Conservation (phyloP, 169 alveolate genomes). For the Cryptosporidium andersoni region DNA sequence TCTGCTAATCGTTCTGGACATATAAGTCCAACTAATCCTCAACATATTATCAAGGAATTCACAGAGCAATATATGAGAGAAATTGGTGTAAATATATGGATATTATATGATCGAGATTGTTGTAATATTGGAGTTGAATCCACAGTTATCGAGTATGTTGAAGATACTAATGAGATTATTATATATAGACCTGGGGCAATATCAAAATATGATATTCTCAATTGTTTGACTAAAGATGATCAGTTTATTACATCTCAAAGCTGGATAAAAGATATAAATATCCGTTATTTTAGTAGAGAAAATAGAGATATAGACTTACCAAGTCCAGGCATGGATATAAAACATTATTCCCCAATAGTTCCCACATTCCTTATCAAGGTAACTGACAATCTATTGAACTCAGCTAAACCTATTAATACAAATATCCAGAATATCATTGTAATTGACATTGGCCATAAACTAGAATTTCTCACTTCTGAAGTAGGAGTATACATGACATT, state of each 20-base stretch:
- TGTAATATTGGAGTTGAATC: slow-evolving; percentile 92
- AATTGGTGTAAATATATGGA: slow-evolving; percentile 78
- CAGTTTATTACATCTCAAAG: slow-evolving; percentile 76
- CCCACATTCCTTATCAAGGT: slow-evolving; percentile 11
- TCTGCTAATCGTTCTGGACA: slow-evolving; percentile 95
- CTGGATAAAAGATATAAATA: slow-evolving; percentile 70
- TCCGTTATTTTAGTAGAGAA: slow-evolving; percentile 67
- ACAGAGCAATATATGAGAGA: slow-evolving; percentile 76
- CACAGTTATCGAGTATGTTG: slow-evolving; percentile 90
- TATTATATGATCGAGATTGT: slow-evolving; percentile 91
- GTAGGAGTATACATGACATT: slow-evolving; percentile 68
- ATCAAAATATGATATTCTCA: slow-evolving; percentile 74
- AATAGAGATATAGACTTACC: slow-evolving; percentile 9
- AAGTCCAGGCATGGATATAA: slow-evolving; percentile 67
- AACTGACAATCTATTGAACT: not conserved
- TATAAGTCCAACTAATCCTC: slow-evolving; percentile 93
- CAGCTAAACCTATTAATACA: not conserved
- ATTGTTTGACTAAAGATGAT: slow-evolving; percentile 73
- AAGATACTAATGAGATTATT: slow-evolving; percentile 9
- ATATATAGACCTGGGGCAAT: slow-evolving; percentile 37
- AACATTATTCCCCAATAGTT: slow-evolving; percentile 60
- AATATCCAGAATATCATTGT: slow-evolving; percentile 18
- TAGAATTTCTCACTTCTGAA: slow-evolving; percentile 67
- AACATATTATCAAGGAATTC: slow-evolving; percentile 92
- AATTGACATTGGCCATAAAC: slow-evolving; percentile 51